Percentiles rank a stretch among this genome's conserved stretches.
phyloP scores from a whole-genome alignment of 306 rosid genomes.

The Rosa multiflora region DNA sequence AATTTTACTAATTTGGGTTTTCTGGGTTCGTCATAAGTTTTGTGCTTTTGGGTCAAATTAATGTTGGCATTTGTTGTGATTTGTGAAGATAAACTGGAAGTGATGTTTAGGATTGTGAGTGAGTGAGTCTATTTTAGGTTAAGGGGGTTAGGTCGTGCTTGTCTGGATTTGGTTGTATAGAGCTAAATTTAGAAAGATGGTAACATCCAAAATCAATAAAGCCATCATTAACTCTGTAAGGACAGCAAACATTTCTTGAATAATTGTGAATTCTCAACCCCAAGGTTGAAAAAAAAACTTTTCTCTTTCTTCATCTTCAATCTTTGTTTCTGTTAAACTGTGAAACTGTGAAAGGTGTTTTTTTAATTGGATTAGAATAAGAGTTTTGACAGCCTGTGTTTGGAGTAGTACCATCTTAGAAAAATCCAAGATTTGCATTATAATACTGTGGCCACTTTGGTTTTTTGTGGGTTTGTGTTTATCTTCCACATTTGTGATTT shows the following conservation, averaged over 20 bases:
- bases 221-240: conserved; percentile 18
- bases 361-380: conserved; percentile 44
- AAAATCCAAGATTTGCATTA: conserved; percentile 58
- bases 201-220: conserved; percentile 25
- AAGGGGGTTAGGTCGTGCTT: conserved; percentile 19
- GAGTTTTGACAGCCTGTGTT: conserved; percentile 71
- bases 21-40: conserved; percentile 3
- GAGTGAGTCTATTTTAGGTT: conserved; percentile 31
- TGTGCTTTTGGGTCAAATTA: conserved; percentile 10
- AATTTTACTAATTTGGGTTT: conserved; percentile 1
- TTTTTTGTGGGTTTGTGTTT: conserved; percentile 34
- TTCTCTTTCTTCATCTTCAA: neutral
- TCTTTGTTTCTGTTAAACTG: neutral
- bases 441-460: conserved; percentile 47
- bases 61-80: neutral
- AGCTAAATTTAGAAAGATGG: conserved; percentile 36
- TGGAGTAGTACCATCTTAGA: conserved; percentile 55
- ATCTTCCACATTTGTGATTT: conserved; percentile 31
- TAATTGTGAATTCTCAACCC: conserved; percentile 36
- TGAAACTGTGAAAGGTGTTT: neutral
- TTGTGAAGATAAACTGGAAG: too few relatives aligned
- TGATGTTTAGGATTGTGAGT: neutral
- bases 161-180: conserved; percentile 32
- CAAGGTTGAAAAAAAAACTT: conserved; percentile 25
- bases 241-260: conserved; percentile 40